Evolutionary conservation across 345 rosid genomes (phyloP), one percentile per base, ranked within the genome.

Genomic region (Salix brachista): DNA sequence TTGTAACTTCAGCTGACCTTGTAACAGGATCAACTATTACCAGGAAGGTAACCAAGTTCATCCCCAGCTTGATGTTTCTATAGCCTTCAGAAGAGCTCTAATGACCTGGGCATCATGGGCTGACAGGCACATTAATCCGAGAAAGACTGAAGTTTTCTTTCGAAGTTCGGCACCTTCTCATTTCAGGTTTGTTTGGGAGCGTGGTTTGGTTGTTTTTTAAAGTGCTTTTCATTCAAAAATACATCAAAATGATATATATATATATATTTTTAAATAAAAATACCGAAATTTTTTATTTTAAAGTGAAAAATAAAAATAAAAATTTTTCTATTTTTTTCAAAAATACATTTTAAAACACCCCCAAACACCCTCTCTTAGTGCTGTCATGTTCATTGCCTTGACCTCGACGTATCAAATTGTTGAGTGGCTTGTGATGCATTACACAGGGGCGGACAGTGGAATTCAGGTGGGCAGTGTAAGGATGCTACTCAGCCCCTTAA

Each of bases 71-170:
- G 92, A 91, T 71, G 97, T 89, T 66, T 81, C 87, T 23, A 79
- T 75, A 2, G 97, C 99, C 74, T 95, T 87, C 78, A 86, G 87
- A 82, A 90, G 85, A 89, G 97, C 99, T 64, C 69, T 93, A 73
- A 86, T 34, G 74, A 91, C 96, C 58, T 95, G 97, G 99, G 91
- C 90, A 75, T 86, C 94, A 61, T 95, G 99, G 99, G 91, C 91
- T 36, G 97, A 95, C 72, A 90, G 72, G 73, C 86, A 84, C 78
- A 79, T 90, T 19, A 85, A 93, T 80, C 87, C 88, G 4, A 86
- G 84, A 73, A 89, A 85, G 88, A 91, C 97, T 34, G 85, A 62
- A 65, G 94, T 95, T 68, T 95, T 95, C 91, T 93, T 93, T 80
- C 83, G 94, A 81, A 91, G 88, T 76, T 87, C 90, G 0, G 80